A percentile compares a stretch with the other conserved stretches of the same genome.
Evolutionary conservation across 108 stramenopile genomes (phyloP).

Genomic region (Nitzschia palea): DNA sequence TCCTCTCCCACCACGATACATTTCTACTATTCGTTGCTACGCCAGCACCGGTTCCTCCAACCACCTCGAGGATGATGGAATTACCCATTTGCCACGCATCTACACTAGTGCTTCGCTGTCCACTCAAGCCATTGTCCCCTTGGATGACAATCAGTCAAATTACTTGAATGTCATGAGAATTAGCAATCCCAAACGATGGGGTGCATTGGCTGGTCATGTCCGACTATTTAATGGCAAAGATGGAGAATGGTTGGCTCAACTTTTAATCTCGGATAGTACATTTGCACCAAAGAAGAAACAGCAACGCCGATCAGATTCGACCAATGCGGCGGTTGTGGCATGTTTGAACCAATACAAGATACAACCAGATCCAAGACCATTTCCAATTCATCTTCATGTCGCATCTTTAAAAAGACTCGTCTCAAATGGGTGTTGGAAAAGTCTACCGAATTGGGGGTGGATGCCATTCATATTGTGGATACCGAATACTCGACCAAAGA

Average conservation of each 20-base stretch:
- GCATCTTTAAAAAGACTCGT: conserved; percentile 65
- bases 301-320: conserved; percentile 4
- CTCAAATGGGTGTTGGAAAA: conserved; percentile 77
- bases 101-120: neutral
- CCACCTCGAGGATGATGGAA: too few species aligned
- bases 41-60: too few species aligned
- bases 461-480: conserved; percentile 38
- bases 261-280: conserved; percentile 13
- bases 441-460: conserved; percentile 69
- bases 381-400: conserved; percentile 46
- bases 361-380: conserved; percentile 14
- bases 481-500: conserved; percentile 31
- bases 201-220: conserved; percentile 32
- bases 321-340: conserved; percentile 44
- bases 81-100: neutral
- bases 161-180: conserved; percentile 83
- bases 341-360: conserved; percentile 49
- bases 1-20: too few species aligned
- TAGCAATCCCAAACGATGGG: conserved; percentile 48
- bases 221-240: conserved; percentile 71
- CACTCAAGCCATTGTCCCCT: conserved; percentile 22
- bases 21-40: too few species aligned
- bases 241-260: conserved; percentile 81
- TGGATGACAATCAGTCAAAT: conserved; percentile 65
- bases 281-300: conserved; percentile 20